These are phyloP conservation scores for Astragalus membranaceus DNA, from an alignment of 306 rosid genomes.

Conservation along the genomic window DNA sequence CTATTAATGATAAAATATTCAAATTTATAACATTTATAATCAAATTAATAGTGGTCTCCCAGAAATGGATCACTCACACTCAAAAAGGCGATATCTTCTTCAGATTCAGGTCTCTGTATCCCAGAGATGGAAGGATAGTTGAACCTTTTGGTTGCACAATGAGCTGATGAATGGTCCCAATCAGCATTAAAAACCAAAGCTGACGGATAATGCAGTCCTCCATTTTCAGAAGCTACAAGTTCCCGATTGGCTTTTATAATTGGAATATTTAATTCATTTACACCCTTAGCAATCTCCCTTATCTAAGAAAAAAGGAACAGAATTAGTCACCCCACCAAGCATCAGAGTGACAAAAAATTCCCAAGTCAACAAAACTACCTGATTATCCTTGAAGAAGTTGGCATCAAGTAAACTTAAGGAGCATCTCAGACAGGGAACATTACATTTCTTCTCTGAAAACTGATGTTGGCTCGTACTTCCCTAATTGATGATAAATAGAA, in stretches of 20 bases:
- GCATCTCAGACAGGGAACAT: constrained; percentile 32
- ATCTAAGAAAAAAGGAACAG: constrained; percentile 27
- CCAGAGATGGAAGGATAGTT: constrained; percentile 32
- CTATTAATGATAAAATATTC: neutral
- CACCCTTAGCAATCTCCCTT: constrained; percentile 46
- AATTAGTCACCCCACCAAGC: neutral
- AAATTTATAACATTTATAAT: neutral
- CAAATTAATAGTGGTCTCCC: neutral
- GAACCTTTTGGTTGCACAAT: constrained; percentile 29
- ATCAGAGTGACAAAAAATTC: neutral
- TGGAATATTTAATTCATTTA: constrained; percentile 46
- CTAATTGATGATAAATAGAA: constrained; percentile 29
- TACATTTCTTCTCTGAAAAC: constrained; percentile 5
- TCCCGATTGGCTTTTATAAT: constrained; percentile 45
- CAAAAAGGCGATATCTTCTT: constrained; percentile 69
- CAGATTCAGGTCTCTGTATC: constrained; percentile 47
- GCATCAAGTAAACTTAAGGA: constrained; percentile 55
- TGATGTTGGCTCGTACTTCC: constrained; percentile 34
- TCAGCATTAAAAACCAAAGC: constrained; percentile 48
- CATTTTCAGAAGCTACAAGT: constrained; percentile 55
- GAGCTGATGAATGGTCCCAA: constrained; percentile 33
- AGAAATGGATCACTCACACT: constrained; percentile 39
- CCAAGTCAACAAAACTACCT: constrained; percentile 31
- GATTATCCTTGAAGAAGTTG: constrained; percentile 44
- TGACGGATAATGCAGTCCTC: constrained; percentile 61